Base-by-base conservation (phyloP, 2,329 filamentous ascomycete genomes). In the Cryphonectria radicalis region DNA sequence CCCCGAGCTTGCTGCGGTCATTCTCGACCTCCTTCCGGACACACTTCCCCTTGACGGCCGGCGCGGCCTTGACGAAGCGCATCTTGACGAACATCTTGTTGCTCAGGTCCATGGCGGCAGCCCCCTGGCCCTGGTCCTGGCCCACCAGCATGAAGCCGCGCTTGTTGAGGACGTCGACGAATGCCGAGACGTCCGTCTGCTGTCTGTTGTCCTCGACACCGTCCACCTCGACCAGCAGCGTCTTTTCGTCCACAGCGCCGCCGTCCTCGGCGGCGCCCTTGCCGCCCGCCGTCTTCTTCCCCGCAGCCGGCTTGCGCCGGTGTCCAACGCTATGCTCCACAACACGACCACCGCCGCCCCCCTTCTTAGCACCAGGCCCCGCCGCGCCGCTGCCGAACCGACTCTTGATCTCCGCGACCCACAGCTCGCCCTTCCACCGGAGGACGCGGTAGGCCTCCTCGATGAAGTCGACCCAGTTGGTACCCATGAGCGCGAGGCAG, bases 81-180 rank as follows among this genome's bases (percentile, higher is more conserved):
- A 99, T 95, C 83, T 92, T 93, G 76, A 98, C 95, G 84, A 99
- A 99, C 96, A 99, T 99, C 83, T 92, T 97, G 83, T 99, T 99
- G 70, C 88, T 89, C 77, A 97, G 84, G 82, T 99, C 94, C 13
- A 97, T 86, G 0, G 91, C 89, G 63, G 81, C 78, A 35, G 81
- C 81, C 74, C 84, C 87, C 76, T 87, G 88, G 11, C 89, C 89
- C 76, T 92, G 92, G 42, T 84, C 87, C 76, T 88, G 89, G 10
- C 89, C 89, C 76, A 92, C 92, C 42, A 98, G 86, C n/a, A 95
- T 85, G 77, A 99, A 98, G 0, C 96, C 96, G 28, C 95, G 87
- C 75, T 91, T 90, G 66, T 87, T 84, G 74, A 98, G 87, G 0
- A 95, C 94, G 67, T 95, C 91, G 8, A 98, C 89, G 78, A 99